Percentiles rank a stretch among this genome's conserved stretches.
These are phyloP conservation scores for Cercospora sojina DNA, from an alignment of 2,329 filamentous ascomycete genomes.

Conservation along the genomic window DNA sequence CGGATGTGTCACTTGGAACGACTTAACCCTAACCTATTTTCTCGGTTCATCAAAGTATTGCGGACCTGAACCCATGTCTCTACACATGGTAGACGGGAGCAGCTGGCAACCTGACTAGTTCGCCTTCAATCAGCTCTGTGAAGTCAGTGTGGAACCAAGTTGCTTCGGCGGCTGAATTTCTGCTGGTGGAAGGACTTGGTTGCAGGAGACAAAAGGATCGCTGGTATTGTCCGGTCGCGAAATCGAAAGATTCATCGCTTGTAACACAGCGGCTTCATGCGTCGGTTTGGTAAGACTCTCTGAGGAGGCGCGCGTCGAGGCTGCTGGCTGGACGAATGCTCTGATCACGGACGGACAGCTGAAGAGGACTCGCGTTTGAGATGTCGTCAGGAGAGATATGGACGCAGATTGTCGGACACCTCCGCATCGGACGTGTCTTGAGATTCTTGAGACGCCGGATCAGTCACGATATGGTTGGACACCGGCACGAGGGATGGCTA, in stretches of 20 bases:
- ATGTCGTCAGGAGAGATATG: constrained; percentile 46
- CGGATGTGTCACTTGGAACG: constrained; percentile 53
- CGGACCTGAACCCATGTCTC: constrained; percentile 17
- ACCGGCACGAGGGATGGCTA: constrained; percentile 35
- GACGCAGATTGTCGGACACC: constrained; percentile 53
- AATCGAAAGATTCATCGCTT: constrained; percentile 17
- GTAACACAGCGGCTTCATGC: constrained; percentile 62
- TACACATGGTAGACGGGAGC: constrained; percentile 46
- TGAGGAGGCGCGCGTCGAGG: constrained; percentile 74
- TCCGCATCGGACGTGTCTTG: constrained; percentile 51
- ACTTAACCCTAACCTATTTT: constrained; percentile 90
- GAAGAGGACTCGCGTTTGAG: constrained; percentile 38
- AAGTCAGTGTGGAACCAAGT: constrained; percentile 11
- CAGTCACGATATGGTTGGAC: constrained; percentile 19
- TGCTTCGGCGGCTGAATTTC: constrained; percentile 1
- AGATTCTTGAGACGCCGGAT: constrained; percentile 44
- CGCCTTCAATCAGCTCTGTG: constrained; percentile 29
- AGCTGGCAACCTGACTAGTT: constrained; percentile 68
- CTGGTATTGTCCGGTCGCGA: constrained; percentile 36
- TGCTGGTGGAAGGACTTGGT: constrained; percentile 18
- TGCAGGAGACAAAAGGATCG: constrained; percentile 35
- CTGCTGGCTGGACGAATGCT: constrained; percentile 69
- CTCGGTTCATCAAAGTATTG: constrained; percentile 60
- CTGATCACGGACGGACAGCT: constrained; percentile 62
- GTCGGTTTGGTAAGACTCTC: constrained; percentile 74